Evolutionary conservation across 1,284 basidiomycete genomes (phyloP).

Genomic region (Afroboletus lepidellus): DNA sequence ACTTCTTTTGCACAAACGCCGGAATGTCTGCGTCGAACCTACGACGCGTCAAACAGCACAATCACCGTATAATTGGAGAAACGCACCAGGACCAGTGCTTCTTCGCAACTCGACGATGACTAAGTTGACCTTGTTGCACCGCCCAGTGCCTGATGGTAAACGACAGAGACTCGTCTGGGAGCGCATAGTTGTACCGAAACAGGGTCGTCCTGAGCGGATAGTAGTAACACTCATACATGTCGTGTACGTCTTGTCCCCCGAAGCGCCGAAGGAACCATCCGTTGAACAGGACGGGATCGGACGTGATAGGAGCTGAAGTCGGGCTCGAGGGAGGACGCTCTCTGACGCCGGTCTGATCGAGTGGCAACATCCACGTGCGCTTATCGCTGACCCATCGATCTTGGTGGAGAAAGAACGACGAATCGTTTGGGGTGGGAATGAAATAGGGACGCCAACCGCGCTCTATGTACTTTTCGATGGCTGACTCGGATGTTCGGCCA

Average conservation of each 20-base stretch:
- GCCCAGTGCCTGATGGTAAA: constrained; percentile 12
- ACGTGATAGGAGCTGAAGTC: constrained; percentile 15
- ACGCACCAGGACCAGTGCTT: constrained; percentile 26
- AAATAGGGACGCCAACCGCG: constrained; percentile 32
- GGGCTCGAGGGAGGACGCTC: constrained; percentile 17
- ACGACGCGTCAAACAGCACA: not conserved
- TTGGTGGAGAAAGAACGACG: constrained; percentile 14
- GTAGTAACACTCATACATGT: not conserved
- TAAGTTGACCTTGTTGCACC: constrained; percentile 8
- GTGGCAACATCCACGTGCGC: constrained; percentile 29
- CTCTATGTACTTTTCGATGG: constrained; percentile 28
- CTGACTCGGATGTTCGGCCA: not conserved
- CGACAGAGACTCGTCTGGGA: constrained; percentile 10
- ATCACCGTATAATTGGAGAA: too few relatives aligned
- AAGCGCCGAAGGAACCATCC: constrained; percentile 20
- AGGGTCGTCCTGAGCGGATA: constrained; percentile 14
- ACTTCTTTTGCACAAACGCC: constrained; percentile 8
- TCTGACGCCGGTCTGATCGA: constrained; percentile 26
- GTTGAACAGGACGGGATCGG: constrained; percentile 26
- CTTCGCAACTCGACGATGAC: constrained; percentile 1
- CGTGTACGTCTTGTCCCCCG: not conserved
- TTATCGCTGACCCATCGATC: constrained; percentile 30
- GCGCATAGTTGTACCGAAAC: constrained; percentile 29
- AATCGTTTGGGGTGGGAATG: not conserved
- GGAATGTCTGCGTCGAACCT: constrained; percentile 29